Percentiles rank a stretch among this genome's conserved stretches.
These are phyloP conservation scores for Psilocybe cubensis DNA, from an alignment of 768 basidiomycete species.

Conservation along the genomic window DNA sequence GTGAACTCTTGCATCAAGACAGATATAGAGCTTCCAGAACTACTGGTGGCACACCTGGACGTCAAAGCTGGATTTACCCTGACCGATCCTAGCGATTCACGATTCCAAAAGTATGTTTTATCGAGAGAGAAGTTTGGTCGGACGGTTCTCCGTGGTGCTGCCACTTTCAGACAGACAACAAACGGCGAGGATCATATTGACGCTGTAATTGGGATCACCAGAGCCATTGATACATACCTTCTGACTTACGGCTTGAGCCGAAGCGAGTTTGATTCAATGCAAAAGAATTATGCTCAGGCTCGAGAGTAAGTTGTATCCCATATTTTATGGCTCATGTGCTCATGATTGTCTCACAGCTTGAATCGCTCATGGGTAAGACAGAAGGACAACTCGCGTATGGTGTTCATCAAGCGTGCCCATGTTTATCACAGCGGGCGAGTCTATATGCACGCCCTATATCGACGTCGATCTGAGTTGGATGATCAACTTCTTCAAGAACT, in stretches of 20 bases:
- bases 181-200: slow-evolving; percentile 86
- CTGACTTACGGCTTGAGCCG: slow-evolving; percentile 70
- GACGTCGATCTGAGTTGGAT: slow-evolving; percentile 74
- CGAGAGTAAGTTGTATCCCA: slow-evolving; percentile 52
- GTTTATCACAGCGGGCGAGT: slow-evolving; percentile 77
- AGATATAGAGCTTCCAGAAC: slow-evolving; percentile 68
- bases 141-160: slow-evolving; percentile 69
- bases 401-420: slow-evolving; percentile 79
- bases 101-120: slow-evolving; percentile 64
- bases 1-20: slow-evolving; percentile 60
- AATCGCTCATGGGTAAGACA: slow-evolving; percentile 74
- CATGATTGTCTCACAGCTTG: slow-evolving; percentile 38
- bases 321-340: background rate
- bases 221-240: slow-evolving; percentile 76
- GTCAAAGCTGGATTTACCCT: slow-evolving; percentile 79
- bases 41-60: slow-evolving; percentile 67
- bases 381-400: slow-evolving; percentile 73
- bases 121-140: slow-evolving; percentile 70
- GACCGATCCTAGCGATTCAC: slow-evolving; percentile 70
- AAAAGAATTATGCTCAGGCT: slow-evolving; percentile 67
- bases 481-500: slow-evolving; percentile 70
- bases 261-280: slow-evolving; percentile 60
- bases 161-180: slow-evolving; percentile 59
- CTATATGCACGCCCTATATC: slow-evolving; percentile 78
- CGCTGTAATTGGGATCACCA: slow-evolving; percentile 72